These are phyloP conservation scores for Suillus cothurnatus DNA, from an alignment of 768 basidiomycete genomes.

Conservation along the genomic window DNA sequence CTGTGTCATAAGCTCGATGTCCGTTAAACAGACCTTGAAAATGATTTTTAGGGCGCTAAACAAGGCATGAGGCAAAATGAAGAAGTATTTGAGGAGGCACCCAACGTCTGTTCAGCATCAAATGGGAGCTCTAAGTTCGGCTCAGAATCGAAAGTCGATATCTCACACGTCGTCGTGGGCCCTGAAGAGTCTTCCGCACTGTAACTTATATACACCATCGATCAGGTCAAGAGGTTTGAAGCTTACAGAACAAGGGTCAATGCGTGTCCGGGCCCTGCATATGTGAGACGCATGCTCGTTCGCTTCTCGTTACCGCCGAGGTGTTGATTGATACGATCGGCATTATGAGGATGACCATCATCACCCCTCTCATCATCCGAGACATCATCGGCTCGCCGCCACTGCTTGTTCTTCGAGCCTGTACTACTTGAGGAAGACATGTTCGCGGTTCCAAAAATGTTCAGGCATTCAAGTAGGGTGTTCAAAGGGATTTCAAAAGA, in stretches of 20 bases:
- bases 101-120: slow-evolving; percentile 62
- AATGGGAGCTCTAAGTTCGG: slow-evolving; percentile 80
- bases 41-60: slow-evolving; percentile 77
- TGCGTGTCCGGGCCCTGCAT: slow-evolving; percentile 76
- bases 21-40: slow-evolving; percentile 60
- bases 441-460: slow-evolving; percentile 86
- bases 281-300: slow-evolving; percentile 86
- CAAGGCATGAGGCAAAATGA: slow-evolving; percentile 8
- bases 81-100: slow-evolving; percentile 11
- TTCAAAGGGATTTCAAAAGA: slow-evolving; percentile 85
- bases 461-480: slow-evolving; percentile 86
- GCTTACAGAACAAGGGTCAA: slow-evolving; percentile 79
- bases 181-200: slow-evolving; percentile 80
- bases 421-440: slow-evolving; percentile 31
- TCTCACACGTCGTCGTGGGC: slow-evolving; percentile 86
- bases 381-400: slow-evolving; percentile 49
- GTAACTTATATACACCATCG: slow-evolving; percentile 3
- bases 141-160: slow-evolving; percentile 84
- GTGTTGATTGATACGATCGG: slow-evolving; percentile 55
- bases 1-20: neutral
- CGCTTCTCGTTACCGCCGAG: slow-evolving; percentile 59
- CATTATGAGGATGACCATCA: slow-evolving; percentile 18
- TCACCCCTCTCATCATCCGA: slow-evolving; percentile 45
- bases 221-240: slow-evolving; percentile 3
- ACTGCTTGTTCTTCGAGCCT: slow-evolving; percentile 46